These are phyloP conservation scores for Mycosphaerella sp. DNA, from an alignment of 2,329 filamentous ascomycete genomes.

Conservation along the genomic window DNA sequence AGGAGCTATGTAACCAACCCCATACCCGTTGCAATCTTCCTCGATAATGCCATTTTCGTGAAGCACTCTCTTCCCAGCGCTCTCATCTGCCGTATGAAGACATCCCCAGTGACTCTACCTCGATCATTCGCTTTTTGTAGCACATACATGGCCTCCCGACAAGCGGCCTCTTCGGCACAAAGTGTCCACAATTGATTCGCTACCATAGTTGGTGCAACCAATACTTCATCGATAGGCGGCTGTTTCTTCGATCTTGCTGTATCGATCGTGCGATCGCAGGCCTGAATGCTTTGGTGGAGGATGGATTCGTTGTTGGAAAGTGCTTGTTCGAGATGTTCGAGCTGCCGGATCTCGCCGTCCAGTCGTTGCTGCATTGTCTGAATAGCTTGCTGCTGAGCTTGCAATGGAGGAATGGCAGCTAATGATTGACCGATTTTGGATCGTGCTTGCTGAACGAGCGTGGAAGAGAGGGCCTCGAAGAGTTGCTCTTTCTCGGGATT, in stretches of 20 bases:
- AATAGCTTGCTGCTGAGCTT: conserved; percentile 74
- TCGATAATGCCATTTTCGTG: conserved; percentile 71
- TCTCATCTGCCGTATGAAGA: conserved; percentile 69
- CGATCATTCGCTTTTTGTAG: conserved; percentile 67
- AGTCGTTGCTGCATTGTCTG: conserved; percentile 61
- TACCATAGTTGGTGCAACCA: conserved; percentile 91
- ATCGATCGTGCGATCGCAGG: conserved; percentile 72
- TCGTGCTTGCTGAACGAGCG: conserved; percentile 63
- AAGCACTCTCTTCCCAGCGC: conserved; percentile 73
- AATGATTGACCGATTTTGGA: conserved; percentile 65
- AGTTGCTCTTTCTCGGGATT: conserved; percentile 94
- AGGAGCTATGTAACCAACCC: conserved; percentile 46
- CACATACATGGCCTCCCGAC: conserved; percentile 81
- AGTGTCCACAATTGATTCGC: conserved; percentile 86
- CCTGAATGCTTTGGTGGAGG: conserved; percentile 67
- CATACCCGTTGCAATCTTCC: conserved; percentile 72
- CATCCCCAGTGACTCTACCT: conserved; percentile 63
- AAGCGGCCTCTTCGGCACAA: conserved; percentile 79
- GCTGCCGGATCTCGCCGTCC: conserved; percentile 64
- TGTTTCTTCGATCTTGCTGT: conserved; percentile 62
- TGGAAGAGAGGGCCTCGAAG: conserved; percentile 65
- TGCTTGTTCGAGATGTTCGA: conserved; percentile 64
- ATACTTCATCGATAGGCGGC: conserved; percentile 78
- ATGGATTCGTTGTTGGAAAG: conserved; percentile 72
- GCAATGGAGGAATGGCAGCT: conserved; percentile 66